phyloP scores from a whole-genome alignment of 75 land plant species.

The Selaginella moellendorffii region DNA sequence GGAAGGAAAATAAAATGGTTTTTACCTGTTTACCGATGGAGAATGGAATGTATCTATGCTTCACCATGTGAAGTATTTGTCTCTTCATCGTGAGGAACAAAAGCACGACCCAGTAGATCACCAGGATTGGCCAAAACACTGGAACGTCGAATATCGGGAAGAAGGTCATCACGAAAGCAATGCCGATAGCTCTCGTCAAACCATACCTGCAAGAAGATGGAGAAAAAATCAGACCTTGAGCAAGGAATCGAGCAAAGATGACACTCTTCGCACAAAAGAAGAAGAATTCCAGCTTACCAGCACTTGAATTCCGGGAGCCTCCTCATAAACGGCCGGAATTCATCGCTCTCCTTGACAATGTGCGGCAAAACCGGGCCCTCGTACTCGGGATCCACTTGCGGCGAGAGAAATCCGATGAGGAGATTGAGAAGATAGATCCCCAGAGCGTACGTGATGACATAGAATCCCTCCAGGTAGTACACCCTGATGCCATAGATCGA shows the following conservation, averaged over 20 bases:
- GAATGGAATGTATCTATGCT: conserved; percentile 54
- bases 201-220: conserved; percentile 31
- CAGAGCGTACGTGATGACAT: conserved; percentile 55
- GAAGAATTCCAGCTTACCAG: conserved; percentile 20
- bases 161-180: conserved; percentile 43
- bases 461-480: conserved; percentile 56
- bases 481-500: conserved; percentile 39
- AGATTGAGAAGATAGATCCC: conserved; percentile 65
- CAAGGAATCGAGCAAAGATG: too few species aligned
- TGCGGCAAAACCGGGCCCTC: conserved; percentile 57
- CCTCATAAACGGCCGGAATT: conserved; percentile 54
- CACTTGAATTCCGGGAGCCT: conserved; percentile 58
- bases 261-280: background rate
- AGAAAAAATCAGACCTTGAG: background rate
- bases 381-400: conserved; percentile 53
- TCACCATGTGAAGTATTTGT: conserved; percentile 59
- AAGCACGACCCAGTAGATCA: conserved; percentile 56
- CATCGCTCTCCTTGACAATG: conserved; percentile 56
- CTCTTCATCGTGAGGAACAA: conserved; percentile 64
- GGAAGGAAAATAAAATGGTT: too few species aligned
- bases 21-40: conserved; percentile 38
- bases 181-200: conserved; percentile 45
- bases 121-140: conserved; percentile 51
- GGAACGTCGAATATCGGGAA: conserved; percentile 49
- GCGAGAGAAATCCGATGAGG: conserved; percentile 67